Evolutionary conservation across 441 rosid species (phyloP).

Genomic region (Pelargonium exstipulatum): DNA sequence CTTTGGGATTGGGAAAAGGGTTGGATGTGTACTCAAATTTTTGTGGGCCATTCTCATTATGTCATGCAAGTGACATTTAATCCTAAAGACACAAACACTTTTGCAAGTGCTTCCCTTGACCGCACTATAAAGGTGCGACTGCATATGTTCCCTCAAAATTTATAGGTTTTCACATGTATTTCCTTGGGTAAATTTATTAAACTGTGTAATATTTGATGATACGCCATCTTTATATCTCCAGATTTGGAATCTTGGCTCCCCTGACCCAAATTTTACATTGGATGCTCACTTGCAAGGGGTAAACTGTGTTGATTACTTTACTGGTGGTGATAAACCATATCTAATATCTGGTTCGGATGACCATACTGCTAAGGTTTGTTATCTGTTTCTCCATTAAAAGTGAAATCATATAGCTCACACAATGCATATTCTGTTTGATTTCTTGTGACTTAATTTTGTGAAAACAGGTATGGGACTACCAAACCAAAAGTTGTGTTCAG

Average conservation of each 20-base stretch:
- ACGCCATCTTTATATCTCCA: slow-evolving; percentile 23
- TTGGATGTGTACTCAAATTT: slow-evolving; percentile 72
- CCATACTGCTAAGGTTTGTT: slow-evolving; percentile 80
- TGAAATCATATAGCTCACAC: not conserved
- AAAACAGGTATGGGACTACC: slow-evolving; percentile 61
- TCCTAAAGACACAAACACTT: slow-evolving; percentile 60
- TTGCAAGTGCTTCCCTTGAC: slow-evolving; percentile 93
- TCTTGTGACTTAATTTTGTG: slow-evolving; percentile 12
- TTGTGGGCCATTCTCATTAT: slow-evolving; percentile 83
- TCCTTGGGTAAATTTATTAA: slow-evolving; percentile 13
- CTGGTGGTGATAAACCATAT: slow-evolving; percentile 86
- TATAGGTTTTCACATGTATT: slow-evolving; percentile 8
- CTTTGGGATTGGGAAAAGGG: slow-evolving; percentile 97
- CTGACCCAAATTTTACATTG: slow-evolving; percentile 85
- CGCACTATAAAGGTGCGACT: slow-evolving; percentile 60
- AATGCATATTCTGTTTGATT: not conserved
- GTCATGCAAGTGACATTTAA: slow-evolving; percentile 79
- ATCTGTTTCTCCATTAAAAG: slow-evolving; percentile 14
- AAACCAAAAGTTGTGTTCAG: slow-evolving; percentile 56
- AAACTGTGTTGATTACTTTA: slow-evolving; percentile 84
- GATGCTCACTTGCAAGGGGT: slow-evolving; percentile 95
- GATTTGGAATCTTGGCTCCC: slow-evolving; percentile 97
- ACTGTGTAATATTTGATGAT: not conserved
- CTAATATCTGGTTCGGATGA: slow-evolving; percentile 91
- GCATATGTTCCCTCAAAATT: slow-evolving; percentile 9